Evolutionary conservation across 176 grass and related monocot genomes (phyloP).

Genomic region (Eleusine indica): DNA sequence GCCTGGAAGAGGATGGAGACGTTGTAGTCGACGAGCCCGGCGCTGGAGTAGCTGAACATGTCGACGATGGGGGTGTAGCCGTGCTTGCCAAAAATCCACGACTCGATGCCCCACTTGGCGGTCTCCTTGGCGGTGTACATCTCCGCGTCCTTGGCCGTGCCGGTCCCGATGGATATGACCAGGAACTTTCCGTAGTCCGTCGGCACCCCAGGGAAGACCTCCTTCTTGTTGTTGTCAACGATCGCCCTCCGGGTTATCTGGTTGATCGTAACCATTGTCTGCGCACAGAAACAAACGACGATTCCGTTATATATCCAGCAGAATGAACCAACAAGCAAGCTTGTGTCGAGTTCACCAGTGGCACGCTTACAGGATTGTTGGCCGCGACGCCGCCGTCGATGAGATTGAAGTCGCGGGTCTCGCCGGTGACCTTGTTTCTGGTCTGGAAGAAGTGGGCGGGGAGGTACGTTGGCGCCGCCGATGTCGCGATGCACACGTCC

Average conservation of each 20-base stretch:
- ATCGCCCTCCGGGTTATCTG: constrained; percentile 46
- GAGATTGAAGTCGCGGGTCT: constrained; percentile 47
- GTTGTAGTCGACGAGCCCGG: constrained; percentile 55
- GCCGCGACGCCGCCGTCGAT: constrained; percentile 66
- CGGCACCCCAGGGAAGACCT: constrained; percentile 13
- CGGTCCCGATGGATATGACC: constrained; percentile 55
- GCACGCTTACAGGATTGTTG: constrained; percentile 59
- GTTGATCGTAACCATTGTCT: constrained; percentile 49
- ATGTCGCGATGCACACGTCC: constrained; percentile 63
- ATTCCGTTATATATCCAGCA: no score
- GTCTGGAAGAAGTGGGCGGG: constrained; percentile 62
- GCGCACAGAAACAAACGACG: not conserved
- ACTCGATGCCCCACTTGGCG: constrained; percentile 46
- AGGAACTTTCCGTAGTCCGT: constrained; percentile 45
- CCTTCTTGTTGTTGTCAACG: not conserved
- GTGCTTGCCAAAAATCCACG: constrained; percentile 41
- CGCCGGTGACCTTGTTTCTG: constrained; percentile 19
- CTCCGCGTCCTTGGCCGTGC: constrained; percentile 19
- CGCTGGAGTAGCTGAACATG: constrained; percentile 42
- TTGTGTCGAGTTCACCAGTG: not conserved
- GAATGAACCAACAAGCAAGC: no score
- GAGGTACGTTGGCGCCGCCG: constrained; percentile 59
- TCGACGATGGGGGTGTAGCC: constrained; percentile 49
- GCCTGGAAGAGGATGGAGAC: constrained; percentile 53
- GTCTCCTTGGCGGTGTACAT: constrained; percentile 34